phyloP scores from a whole-genome alignment of 2,329 filamentous ascomycete species.

The Pestalotiopsis sp. region DNA sequence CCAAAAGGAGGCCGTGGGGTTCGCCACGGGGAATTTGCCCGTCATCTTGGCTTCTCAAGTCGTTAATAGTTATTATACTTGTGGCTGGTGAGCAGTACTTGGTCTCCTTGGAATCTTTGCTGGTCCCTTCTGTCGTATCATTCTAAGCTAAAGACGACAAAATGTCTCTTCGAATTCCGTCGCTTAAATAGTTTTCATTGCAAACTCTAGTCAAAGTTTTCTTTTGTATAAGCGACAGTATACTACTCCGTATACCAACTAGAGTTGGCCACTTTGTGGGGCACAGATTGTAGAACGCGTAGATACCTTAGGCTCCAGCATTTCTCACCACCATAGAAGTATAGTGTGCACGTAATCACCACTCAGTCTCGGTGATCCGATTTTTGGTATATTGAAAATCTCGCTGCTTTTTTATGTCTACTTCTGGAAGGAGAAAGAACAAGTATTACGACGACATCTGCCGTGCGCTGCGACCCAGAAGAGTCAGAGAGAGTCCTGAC shows the following conservation, averaged over 20 bases:
- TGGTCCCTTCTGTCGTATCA: too few species aligned
- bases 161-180: neutral
- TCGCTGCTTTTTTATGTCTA: neutral
- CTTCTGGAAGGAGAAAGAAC: neutral
- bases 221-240: neutral
- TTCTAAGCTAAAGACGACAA: too few species aligned
- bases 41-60: neutral
- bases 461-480: neutral
- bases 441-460: neutral
- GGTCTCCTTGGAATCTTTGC: neutral
- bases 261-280: neutral
- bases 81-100: neutral
- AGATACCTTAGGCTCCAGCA: slow-evolving; percentile 9
- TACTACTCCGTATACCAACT: neutral
- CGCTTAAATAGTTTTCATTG: neutral
- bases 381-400: neutral
- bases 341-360: slow-evolving; percentile 4
- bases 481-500: neutral
- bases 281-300: neutral
- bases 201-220: neutral
- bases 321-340: neutral
- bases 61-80: neutral
- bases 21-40: slow-evolving; percentile 2
- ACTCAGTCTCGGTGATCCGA: neutral
- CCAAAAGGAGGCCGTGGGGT: slow-evolving; percentile 9